Evolutionary conservation across 805 yeast species (phyloP).

Genomic region (Metschnikowia bowlesiae): DNA sequence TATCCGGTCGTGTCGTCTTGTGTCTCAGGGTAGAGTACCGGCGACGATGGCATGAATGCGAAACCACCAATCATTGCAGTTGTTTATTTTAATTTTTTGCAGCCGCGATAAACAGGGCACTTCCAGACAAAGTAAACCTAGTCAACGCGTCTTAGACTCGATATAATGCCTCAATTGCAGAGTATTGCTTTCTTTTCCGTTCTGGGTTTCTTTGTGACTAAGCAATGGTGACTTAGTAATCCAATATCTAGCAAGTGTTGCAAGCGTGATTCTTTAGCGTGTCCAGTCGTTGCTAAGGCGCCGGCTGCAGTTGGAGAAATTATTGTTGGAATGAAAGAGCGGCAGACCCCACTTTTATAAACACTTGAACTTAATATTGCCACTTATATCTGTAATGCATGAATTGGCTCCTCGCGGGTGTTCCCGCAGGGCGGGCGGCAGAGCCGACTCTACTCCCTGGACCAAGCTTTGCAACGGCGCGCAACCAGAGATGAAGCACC

Average conservation of each 20-base stretch:
- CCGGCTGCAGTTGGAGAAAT: too few relatives aligned
- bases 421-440: not conserved
- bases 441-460: not conserved
- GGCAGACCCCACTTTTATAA: too few relatives aligned
- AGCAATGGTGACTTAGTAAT: not conserved
- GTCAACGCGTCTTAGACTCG: too few relatives aligned
- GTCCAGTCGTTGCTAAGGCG: not conserved
- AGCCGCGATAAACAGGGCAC: not conserved
- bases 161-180: too few relatives aligned
- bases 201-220: not conserved
- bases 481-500: not conserved
- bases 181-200: not conserved
- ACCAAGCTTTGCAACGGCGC: not conserved
- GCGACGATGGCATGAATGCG: slow-evolving; percentile 1
- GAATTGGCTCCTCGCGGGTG: not conserved
- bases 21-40: not conserved
- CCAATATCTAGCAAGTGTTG: not conserved
- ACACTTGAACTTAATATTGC: not conserved
- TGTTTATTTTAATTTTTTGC: not conserved
- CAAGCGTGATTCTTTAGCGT: not conserved
- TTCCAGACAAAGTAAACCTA: not conserved
- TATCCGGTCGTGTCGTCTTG: not conserved
- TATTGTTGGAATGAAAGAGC: too few relatives aligned
- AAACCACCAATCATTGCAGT: not conserved
- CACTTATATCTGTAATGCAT: not conserved